These are phyloP conservation scores for Wallacemonas collosoma DNA, from an alignment of 208 protist genomes.

Conservation along the genomic window DNA sequence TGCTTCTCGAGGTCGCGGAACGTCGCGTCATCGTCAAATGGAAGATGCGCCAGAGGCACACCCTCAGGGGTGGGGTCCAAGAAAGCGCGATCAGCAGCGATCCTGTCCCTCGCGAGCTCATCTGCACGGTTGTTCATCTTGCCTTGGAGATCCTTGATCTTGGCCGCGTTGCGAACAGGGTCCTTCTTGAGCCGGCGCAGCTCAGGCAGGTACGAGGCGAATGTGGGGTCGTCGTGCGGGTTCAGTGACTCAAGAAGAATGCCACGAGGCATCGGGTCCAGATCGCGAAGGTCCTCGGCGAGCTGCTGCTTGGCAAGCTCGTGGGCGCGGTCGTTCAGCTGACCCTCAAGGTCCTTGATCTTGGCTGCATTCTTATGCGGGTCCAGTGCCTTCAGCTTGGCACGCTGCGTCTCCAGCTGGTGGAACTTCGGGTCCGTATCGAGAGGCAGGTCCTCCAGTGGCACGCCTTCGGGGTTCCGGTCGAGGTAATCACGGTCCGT, in stretches of 20 bases:
- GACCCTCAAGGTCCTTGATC: slow-evolving; percentile 60
- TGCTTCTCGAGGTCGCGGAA: slow-evolving; percentile 74
- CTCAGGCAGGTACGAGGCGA: slow-evolving; percentile 56
- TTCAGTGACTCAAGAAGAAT: slow-evolving; percentile 61
- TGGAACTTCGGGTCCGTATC: slow-evolving; percentile 63
- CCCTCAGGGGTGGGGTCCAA: slow-evolving; percentile 70
- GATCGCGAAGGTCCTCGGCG: slow-evolving; percentile 51
- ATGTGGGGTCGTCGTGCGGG: slow-evolving; percentile 58
- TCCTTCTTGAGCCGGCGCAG: slow-evolving; percentile 65
- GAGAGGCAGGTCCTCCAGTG: slow-evolving; percentile 65
- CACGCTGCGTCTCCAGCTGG: slow-evolving; percentile 71
- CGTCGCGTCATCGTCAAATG: slow-evolving; percentile 57
- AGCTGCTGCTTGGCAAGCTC: slow-evolving; percentile 63
- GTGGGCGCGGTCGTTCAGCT: slow-evolving; percentile 61
- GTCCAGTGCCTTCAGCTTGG: slow-evolving; percentile 70
- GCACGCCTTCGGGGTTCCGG: slow-evolving; percentile 60
- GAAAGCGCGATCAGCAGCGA: slow-evolving; percentile 59
- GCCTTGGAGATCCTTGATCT: slow-evolving; percentile 48
- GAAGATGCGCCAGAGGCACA: slow-evolving; percentile 58
- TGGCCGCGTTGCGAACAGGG: slow-evolving; percentile 41
- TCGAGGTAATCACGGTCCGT: slow-evolving; percentile 70
- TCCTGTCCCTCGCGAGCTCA: slow-evolving; percentile 53
- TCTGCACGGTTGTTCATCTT: slow-evolving; percentile 54
- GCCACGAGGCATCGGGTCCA: slow-evolving; percentile 60
- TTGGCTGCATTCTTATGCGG: slow-evolving; percentile 47